Evolutionary conservation across 148 eudicot genomes (phyloP).

Genomic region (Camellia lanceoleosa): DNA sequence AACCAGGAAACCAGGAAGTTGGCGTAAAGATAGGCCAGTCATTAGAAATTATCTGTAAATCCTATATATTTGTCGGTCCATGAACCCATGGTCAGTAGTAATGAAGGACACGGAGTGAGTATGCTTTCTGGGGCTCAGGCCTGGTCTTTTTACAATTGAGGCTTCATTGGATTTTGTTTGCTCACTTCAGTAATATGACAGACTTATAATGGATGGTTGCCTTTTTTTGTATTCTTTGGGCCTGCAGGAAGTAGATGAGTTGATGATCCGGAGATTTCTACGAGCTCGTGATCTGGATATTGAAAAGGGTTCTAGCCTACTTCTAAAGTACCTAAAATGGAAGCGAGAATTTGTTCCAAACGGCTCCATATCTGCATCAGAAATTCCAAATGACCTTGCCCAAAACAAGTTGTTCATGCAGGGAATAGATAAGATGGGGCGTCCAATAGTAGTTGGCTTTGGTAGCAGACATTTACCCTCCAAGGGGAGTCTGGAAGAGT

Average conservation of each 20-base stretch:
- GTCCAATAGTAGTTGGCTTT: conserved; percentile 46
- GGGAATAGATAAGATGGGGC: conserved; percentile 56
- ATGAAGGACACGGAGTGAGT: not conserved
- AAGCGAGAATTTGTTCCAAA: conserved; percentile 54
- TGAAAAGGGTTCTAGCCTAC: conserved; percentile 52
- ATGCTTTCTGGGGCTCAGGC: not conserved
- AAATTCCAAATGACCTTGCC: conserved; percentile 46
- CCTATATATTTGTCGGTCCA: not conserved
- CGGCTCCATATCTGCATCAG: conserved; percentile 48
- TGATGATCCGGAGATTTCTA: conserved; percentile 59
- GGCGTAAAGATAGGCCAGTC: not conserved
- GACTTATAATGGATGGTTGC: not conserved
- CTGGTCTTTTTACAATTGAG: conserved; percentile 2
- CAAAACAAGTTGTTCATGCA: conserved; percentile 58
- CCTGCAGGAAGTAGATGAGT: conserved; percentile 53
- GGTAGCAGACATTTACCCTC: conserved; percentile 45
- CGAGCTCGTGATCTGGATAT: conserved; percentile 59
- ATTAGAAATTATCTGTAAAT: not conserved
- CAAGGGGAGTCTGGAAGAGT: conserved; percentile 42
- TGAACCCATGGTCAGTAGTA: not conserved
- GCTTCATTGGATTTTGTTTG: not conserved
- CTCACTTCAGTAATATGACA: not conserved
- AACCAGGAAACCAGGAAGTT: not conserved
- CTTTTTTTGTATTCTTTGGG: not conserved
- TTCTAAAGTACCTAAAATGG: conserved; percentile 59